Percentiles rank a stretch among this genome's conserved stretches.
phyloP scores from a whole-genome alignment of 2,329 filamentous ascomycete species.

The Bertia moriformis region DNA sequence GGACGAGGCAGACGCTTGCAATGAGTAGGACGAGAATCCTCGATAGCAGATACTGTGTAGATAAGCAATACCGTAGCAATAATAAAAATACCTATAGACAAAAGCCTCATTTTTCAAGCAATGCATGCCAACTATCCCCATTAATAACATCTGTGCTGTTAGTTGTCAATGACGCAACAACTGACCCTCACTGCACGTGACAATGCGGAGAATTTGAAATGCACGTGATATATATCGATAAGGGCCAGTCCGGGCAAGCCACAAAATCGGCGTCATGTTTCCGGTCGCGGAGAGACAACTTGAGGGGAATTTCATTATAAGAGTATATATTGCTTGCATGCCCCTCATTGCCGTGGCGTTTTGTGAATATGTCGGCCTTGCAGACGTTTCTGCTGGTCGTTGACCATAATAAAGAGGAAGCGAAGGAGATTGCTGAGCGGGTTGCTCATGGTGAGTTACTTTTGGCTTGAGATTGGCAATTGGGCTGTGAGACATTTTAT shows the following conservation, averaged over 20 bases:
- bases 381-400: conserved; percentile 29
- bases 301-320: neutral
- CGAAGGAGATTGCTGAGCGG: conserved; percentile 23
- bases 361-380: conserved; percentile 24
- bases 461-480: neutral
- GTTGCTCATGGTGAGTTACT: conserved; percentile 29
- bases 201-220: conserved; percentile 7
- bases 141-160: too few species aligned
- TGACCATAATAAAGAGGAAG: conserved; percentile 27
- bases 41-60: conserved; percentile 6
- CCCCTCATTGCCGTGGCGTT: neutral
- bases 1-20: conserved; percentile 9
- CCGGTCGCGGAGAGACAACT: conserved; percentile 3
- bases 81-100: too few species aligned
- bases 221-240: conserved; percentile 18
- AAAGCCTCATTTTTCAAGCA: too few species aligned
- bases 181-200: conserved; percentile 10
- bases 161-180: conserved; percentile 4
- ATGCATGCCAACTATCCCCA: too few species aligned
- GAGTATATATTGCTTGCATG: too few species aligned
- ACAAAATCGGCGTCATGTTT: conserved; percentile 7
- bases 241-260: conserved; percentile 5
- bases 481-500: too few species aligned
- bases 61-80: too few species aligned
- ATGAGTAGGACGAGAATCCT: conserved; percentile 4